These are phyloP conservation scores for Antitrichia curtipendula DNA, from an alignment of 225 moss, liverwort and hornwort species.

Conservation along the genomic window DNA sequence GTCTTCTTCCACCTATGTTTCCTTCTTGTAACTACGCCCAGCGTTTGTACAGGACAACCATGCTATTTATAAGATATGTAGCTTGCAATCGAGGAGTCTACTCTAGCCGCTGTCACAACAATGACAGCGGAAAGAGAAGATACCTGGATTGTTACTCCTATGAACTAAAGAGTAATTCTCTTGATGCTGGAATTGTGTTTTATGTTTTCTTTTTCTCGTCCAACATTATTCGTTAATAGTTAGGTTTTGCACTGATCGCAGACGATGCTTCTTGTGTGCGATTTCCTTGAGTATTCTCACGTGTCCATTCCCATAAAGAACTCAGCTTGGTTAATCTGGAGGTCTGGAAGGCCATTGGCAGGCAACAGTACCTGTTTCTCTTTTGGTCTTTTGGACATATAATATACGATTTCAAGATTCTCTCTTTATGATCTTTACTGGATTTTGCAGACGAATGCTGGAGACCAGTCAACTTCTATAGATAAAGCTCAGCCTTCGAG, in stretches of 20 bases:
- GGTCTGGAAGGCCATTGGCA: not conserved
- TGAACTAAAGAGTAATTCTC: not conserved
- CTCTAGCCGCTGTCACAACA: not conserved
- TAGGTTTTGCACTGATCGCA: not conserved
- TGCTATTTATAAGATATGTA: not conserved
- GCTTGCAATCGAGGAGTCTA: not conserved
- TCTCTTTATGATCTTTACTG: not conserved
- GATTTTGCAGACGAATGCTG: slow-evolving; percentile 21
- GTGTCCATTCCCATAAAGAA: not conserved
- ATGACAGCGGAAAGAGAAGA: not conserved
- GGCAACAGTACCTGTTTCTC: not conserved
- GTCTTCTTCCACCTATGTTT: not conserved
- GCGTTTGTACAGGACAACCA: not conserved
- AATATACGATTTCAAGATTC: not conserved
- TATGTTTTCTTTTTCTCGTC: not conserved
- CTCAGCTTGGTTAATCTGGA: not conserved
- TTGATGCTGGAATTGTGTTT: not conserved
- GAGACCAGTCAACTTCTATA: slow-evolving; percentile 6
- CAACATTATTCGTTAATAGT: not conserved
- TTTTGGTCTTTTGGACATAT: not conserved
- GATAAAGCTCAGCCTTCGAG: slow-evolving; percentile 1
- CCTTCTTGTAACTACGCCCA: not conserved
- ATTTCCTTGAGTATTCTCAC: not conserved
- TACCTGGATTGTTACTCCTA: not conserved
- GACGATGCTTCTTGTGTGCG: not conserved